Evolutionary conservation across 2,329 filamentous ascomycete genomes (phyloP), one percentile per base, ranked within the genome.

Genomic region (Paraconiothyrium sp.): DNA sequence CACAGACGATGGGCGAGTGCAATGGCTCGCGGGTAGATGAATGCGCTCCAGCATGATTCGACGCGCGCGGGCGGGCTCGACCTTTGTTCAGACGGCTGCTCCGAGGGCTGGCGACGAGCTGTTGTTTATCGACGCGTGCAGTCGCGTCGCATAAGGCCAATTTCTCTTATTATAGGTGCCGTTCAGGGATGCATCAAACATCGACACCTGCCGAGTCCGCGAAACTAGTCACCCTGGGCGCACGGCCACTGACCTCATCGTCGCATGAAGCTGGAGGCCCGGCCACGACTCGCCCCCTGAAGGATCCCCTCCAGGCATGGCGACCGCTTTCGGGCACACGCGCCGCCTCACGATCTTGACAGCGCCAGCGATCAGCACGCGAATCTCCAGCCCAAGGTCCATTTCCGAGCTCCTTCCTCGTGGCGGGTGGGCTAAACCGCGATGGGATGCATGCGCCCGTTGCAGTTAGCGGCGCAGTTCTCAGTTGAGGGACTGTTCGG

Each of bases 401-500:
- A 71, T 68, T 68, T 67, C 68, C 71, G 72, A 56, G 59, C 54
- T 52, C 62, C 58, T 60, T 57, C 62, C 64, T 65, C 50, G 51
- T 54, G 51, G 65, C 52, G 51, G 51, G 24, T 14, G 39, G 52
- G 48, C 48, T 51, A 37, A 32, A 4, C 24, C 35, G 48, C 27
- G 52, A 44, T 35, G 39, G 35, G 52, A 47, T 46, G 46, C 62
- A 69, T 65, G 71, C 66, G 69, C 69, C 64, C 69, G 68, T 72
- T 71, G 62, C 62, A 67, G 68, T 67, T 71, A 67, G 63, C 62
- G 65, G 60, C 59, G n/a, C n/a, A n/a, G n/a, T n/a, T n/a, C n/a
- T n/a, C n/a, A n/a, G n/a, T n/a, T n/a, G n/a, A 60, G 65, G 63
- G 46, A 70, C 67, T 67, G 72, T 73, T 75, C 70, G 73, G 71